Base-by-base conservation (phyloP, 164 flowering plant genomes). In the Chloranthus sessilifolius region DNA sequence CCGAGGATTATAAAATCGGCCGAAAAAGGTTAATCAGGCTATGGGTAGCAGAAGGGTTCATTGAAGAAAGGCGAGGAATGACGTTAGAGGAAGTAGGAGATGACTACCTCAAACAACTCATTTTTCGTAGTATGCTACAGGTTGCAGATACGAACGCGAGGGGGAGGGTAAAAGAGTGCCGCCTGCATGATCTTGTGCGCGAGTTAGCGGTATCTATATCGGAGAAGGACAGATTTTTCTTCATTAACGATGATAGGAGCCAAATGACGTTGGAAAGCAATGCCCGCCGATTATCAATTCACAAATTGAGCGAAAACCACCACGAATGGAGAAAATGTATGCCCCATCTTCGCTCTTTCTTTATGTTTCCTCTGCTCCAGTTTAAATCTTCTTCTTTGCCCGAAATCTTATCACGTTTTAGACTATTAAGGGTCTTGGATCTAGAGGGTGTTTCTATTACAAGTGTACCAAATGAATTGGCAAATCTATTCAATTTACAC, bases 111-210 rank as follows among this genome's bases (percentile, higher is more conserved):
- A 16, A 14, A 23, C 25, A 43, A 5, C 27, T 43, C 7, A 20
- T 21, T 0, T 7, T 3, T 22, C 19, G 29, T 7, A 43, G 22
- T 22, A 14, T 23, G 9, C 11, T 43, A 7, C 47, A 37, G 16
- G 12, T 37, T 37, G 41, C 1, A 1, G n/a, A 37, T n/a, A n/a
- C n/a, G n/a, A n/a, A n/a, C n/a, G n/a, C n/a, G n/a, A n/a, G n/a
- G n/a, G n/a, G n/a, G n/a, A n/a, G n/a, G n/a, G n/a, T n/a, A n/a
- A 26, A 14, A 44, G 59, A 5, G 70, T 67, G 47, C 45, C 5
- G 59, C 7, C 51, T 81, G 24, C 88, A 78, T 56, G 84, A 73
- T 48, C 38, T 79, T 3, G 23, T 79, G 60, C 66, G 73, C 0
- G 78, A 75, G 43, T 27, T 80, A 0, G 74, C 69, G 0, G 19